Evolutionary conservation across 192 early-diverging fungal species (phyloP), one percentile per base, ranked within the genome.

Genomic region (Backusella morwellensis): DNA sequence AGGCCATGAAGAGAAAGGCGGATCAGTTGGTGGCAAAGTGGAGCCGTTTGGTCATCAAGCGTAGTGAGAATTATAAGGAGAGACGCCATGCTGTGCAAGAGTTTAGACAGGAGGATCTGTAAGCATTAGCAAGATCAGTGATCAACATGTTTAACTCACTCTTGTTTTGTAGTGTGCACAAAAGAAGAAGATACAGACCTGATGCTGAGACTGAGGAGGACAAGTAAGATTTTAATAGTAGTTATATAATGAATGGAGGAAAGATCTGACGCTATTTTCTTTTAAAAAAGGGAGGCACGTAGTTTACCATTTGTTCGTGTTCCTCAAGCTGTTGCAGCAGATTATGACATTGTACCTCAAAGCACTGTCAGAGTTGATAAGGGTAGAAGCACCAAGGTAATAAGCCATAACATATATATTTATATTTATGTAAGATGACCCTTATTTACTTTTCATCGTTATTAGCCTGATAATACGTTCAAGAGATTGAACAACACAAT

Each of bases 21-120:
- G 88, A 93, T 75, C 88, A 93, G 44, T 90, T 97, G 66, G 87
- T 93, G 52, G 92, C 89, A 75, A 91, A 88, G 78, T 97, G 95
- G 95, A 94, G 92, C 78, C 87, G 96, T 44, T 93, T 95, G 42
- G 93, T 97, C 44, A 79, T 96, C 42, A 89, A 91, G 7, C 88
- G 94, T 67, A 94, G 92, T 76, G 83, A 88, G 29, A 90, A 91
- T 77, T 95, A 95, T 82, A 86, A 87, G 19, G 91, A 91, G 71
- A 85, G 85, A 44, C 80, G 74, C 35, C 72, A 78, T 42, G 68
- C 70, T 17, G 42, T 74, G 6, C 35, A 70, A 56, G 82, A 80
- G 21, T 84, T 81, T 66, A 66, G 56, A n/a, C 72, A 78, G 34
- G 82, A 84, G 19, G 82, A 84, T 32, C 68, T 63, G 82, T 79